phyloP scores from a whole-genome alignment of 2,329 filamentous ascomycete genomes.

The Neonectria neomacrospora region DNA sequence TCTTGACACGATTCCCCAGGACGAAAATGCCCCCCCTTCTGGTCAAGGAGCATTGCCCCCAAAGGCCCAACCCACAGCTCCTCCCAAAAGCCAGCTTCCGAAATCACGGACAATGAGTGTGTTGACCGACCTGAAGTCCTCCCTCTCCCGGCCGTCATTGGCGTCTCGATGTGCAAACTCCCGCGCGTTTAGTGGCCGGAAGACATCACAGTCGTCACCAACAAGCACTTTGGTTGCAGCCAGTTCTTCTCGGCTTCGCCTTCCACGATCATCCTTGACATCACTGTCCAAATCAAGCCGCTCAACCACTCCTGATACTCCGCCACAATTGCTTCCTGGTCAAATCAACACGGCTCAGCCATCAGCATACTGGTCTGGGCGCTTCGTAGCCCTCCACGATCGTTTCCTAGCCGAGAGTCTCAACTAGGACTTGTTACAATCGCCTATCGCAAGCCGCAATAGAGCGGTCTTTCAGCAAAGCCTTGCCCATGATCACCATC shows the following conservation, averaged over 20 bases:
- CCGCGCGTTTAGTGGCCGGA: slow-evolving; percentile 21
- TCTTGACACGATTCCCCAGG: slow-evolving; percentile 28
- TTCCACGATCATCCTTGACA: slow-evolving; percentile 34
- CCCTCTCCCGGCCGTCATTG: slow-evolving; percentile 53
- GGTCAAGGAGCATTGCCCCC: slow-evolving; percentile 6
- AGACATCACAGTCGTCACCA: slow-evolving; percentile 37
- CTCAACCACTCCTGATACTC: slow-evolving; percentile 29
- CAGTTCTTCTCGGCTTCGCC: slow-evolving; percentile 34
- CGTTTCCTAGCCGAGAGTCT: slow-evolving; percentile 49
- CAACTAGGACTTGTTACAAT: slow-evolving; percentile 19
- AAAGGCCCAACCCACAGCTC: neutral
- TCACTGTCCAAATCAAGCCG: slow-evolving; percentile 34
- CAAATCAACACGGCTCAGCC: slow-evolving; percentile 57
- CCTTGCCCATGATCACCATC: slow-evolving; percentile 32
- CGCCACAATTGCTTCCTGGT: slow-evolving; percentile 37
- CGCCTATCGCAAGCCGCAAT: neutral
- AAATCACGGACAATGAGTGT: slow-evolving; percentile 59
- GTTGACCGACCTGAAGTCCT: slow-evolving; percentile 57
- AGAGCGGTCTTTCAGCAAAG: slow-evolving; percentile 8
- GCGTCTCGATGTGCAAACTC: slow-evolving; percentile 32
- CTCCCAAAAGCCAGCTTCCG: slow-evolving; percentile 48
- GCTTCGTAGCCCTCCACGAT: slow-evolving; percentile 68
- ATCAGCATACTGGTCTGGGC: slow-evolving; percentile 70
- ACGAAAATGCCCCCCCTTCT: slow-evolving; percentile 45
- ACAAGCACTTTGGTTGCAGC: slow-evolving; percentile 31